Evolutionary conservation across 176 grass and related monocot species (phyloP).

Genomic region (Areca catechu): DNA sequence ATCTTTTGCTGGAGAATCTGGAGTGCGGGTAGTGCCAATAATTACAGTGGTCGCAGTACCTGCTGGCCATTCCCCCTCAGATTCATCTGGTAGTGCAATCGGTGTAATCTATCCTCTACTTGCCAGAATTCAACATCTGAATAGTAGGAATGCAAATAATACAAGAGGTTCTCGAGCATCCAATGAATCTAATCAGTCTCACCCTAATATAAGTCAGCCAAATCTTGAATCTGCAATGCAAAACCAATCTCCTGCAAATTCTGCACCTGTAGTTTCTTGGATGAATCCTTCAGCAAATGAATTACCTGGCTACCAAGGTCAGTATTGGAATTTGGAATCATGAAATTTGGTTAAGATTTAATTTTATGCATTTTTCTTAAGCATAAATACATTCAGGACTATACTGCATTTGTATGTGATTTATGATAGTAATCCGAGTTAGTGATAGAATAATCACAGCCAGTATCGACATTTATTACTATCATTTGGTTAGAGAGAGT

Average conservation of each 20-base stretch:
- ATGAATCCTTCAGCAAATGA: too few species aligned
- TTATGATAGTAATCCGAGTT: too few species aligned
- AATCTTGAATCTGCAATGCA: slow-evolving; percentile 35
- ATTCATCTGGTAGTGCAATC: slow-evolving; percentile 40
- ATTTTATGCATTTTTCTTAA: too few species aligned
- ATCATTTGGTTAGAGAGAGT: too few species aligned
- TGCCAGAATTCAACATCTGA: slow-evolving; percentile 57
- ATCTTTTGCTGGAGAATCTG: slow-evolving; percentile 57
- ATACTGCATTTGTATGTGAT: too few species aligned
- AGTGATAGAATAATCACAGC: too few species aligned
- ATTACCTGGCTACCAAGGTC: too few species aligned
- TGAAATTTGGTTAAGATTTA: too few species aligned
- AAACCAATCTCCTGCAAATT: slow-evolving; percentile 9
- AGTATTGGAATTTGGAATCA: too few species aligned
- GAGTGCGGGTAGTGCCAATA: slow-evolving; percentile 67
- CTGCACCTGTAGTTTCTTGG: too few species aligned
- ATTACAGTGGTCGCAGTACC: slow-evolving; percentile 75
- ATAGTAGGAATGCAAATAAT: slow-evolving; percentile 36
- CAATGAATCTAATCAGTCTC: slow-evolving; percentile 30
- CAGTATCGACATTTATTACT: too few species aligned
- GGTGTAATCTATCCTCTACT: slow-evolving; percentile 50
- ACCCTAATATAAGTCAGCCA: slow-evolving; percentile 34
- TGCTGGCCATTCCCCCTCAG: slow-evolving; percentile 34
- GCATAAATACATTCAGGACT: too few species aligned
- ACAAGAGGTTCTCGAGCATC: slow-evolving; percentile 30